Evolutionary conservation across 257 asterid genomes (phyloP).

Genomic region (Jaltomata sinuosa): DNA sequence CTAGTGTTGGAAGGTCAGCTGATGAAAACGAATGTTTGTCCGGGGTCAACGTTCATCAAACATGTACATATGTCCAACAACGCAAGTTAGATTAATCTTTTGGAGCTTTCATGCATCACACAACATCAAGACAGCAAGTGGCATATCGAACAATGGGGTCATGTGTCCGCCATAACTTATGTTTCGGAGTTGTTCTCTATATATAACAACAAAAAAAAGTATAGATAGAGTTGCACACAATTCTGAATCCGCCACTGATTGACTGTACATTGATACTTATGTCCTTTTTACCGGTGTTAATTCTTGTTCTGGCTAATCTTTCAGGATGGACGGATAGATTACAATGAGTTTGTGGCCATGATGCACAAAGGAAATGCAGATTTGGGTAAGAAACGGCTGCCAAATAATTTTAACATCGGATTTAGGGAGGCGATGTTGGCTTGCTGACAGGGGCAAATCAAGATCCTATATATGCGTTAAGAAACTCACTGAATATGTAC

Average conservation of each 20-base stretch:
- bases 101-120: not conserved
- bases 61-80: not conserved
- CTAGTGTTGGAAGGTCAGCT: not conserved
- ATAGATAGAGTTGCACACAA: not conserved
- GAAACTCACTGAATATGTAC: not conserved
- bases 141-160: not conserved
- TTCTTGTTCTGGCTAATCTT: not conserved
- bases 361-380: constrained; percentile 37
- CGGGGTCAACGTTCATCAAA: not conserved
- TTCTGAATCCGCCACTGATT: not conserved
- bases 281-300: not conserved
- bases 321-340: constrained; percentile 47
- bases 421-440: constrained; percentile 13
- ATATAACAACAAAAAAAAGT: not conserved
- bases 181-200: not conserved
- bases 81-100: not conserved
- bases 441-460: not conserved
- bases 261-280: not conserved
- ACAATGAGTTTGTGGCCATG: constrained; percentile 45
- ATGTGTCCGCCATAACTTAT: not conserved
- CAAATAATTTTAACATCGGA: constrained; percentile 3
- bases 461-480: not conserved
- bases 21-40: not conserved
- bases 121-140: not conserved
- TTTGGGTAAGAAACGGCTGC: constrained; percentile 23